A percentile compares a stretch with the other conserved stretches of the same genome.
Evolutionary conservation across 176 grass and related monocot species (phyloP).

Genomic region (Avena eriantha): DNA sequence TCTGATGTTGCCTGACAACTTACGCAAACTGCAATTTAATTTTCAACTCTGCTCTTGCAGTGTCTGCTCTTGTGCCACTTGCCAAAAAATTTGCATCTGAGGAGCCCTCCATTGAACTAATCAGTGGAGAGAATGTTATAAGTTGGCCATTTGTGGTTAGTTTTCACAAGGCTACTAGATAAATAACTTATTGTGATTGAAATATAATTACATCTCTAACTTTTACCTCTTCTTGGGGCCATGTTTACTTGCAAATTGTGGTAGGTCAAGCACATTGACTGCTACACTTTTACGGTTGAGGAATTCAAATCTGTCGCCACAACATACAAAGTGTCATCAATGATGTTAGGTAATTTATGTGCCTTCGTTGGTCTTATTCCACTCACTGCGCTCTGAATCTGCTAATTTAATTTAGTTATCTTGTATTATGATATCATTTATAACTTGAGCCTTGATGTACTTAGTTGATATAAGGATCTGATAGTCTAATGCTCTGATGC

Average conservation of each 20-base stretch:
- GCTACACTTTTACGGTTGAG: constrained; percentile 67
- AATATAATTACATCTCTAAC: constrained; percentile 12
- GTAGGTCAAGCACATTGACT: constrained; percentile 84
- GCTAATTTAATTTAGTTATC: constrained; percentile 6
- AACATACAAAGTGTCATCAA: constrained; percentile 76
- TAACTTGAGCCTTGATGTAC: neutral
- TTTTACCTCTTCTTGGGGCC: neutral
- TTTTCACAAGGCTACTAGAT: constrained; percentile 24
- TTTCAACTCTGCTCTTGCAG: constrained; percentile 48
- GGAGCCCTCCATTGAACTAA: constrained; percentile 82
- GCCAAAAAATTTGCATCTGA: constrained; percentile 89
- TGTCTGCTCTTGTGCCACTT: constrained; percentile 85
- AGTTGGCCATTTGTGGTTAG: constrained; percentile 92
- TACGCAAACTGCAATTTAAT: constrained; percentile 17
- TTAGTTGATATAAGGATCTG: constrained; percentile 23
- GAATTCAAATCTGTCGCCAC: constrained; percentile 80
- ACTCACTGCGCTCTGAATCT: constrained; percentile 15
- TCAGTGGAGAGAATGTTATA: constrained; percentile 90
- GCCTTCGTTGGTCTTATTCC: neutral
- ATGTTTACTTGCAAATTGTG: constrained; percentile 30
- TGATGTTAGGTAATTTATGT: constrained; percentile 70
- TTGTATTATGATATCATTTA: constrained; percentile 29
- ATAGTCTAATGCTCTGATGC: neutral
- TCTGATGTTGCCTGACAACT: constrained; percentile 8
- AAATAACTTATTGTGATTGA: constrained; percentile 29